phyloP scores from a whole-genome alignment of 2,329 filamentous ascomycete species.

The Immersiporthe knoxdaviesiana region DNA sequence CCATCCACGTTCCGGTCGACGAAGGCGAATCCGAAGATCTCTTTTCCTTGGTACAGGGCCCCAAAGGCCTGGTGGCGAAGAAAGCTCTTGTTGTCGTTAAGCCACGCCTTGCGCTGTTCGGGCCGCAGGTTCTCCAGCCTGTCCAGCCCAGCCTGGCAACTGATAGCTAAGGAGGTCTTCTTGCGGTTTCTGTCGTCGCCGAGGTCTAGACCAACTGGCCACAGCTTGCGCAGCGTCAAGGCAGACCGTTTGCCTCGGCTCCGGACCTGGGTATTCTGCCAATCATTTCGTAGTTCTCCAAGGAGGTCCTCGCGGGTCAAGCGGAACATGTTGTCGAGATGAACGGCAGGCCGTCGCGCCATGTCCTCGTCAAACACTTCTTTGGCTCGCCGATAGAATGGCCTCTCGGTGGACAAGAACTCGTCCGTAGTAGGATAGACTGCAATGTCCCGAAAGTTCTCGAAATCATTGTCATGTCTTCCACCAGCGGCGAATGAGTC shows the following conservation, averaged over 20 bases:
- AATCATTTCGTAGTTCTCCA: conserved; percentile 64
- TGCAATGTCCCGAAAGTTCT: conserved; percentile 61
- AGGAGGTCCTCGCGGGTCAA: conserved; percentile 74
- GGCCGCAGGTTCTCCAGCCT: conserved; percentile 40
- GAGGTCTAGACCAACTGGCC: conserved; percentile 43
- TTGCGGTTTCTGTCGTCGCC: conserved; percentile 37
- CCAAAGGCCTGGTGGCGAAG: conserved; percentile 65
- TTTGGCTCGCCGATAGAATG: conserved; percentile 59
- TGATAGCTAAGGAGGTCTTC: conserved; percentile 46
- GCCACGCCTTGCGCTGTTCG: conserved; percentile 45
- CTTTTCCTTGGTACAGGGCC: conserved; percentile 55
- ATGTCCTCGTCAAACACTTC: conserved; percentile 48
- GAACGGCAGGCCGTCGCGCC: conserved; percentile 46
- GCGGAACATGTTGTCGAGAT: conserved; percentile 74
- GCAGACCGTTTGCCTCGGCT: conserved; percentile 49
- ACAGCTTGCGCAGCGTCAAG: conserved; percentile 45
- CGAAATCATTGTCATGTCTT: conserved; percentile 74
- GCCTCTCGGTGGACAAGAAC: conserved; percentile 53
- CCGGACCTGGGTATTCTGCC: conserved; percentile 53
- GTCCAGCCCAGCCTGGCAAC: conserved; percentile 47
- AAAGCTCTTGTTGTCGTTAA: conserved; percentile 52
- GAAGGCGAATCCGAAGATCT: conserved; percentile 63
- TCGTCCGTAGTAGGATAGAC: conserved; percentile 71
- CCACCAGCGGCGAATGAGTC: conserved; percentile 56
- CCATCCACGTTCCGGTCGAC: conserved; percentile 55